phyloP scores from a whole-genome alignment of 768 basidiomycete genomes.

The Suillus decipiens region DNA sequence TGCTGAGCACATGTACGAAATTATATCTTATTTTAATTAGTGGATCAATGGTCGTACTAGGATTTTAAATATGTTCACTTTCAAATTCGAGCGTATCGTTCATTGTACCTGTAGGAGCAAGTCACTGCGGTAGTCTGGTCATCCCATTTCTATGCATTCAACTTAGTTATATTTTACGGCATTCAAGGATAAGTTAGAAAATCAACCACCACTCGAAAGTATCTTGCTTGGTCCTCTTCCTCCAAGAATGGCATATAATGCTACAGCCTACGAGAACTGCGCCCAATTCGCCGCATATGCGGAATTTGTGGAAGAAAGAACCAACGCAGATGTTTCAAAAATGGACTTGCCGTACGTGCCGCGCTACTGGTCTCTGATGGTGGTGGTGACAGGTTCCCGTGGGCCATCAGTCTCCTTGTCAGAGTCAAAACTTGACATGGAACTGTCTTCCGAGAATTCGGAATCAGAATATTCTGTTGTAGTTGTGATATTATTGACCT shows the following conservation, averaged over 20 bases:
- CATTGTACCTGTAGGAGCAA: neutral
- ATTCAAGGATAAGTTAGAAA: constrained; percentile 27
- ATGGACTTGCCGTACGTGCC: constrained; percentile 27
- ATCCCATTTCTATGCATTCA: too few species aligned
- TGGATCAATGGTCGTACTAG: neutral
- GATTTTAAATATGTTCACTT: neutral
- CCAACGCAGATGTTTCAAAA: constrained; percentile 23
- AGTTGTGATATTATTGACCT: too few species aligned
- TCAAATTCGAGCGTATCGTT: neutral
- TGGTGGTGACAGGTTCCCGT: too few species aligned
- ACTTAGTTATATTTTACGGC: neutral
- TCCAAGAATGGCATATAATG: constrained; percentile 45
- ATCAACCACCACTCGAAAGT: constrained; percentile 33
- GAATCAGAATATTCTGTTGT: too few species aligned
- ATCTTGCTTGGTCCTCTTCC: constrained; percentile 26
- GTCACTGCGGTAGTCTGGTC: neutral
- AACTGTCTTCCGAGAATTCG: too few species aligned
- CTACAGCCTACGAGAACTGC: constrained; percentile 23
- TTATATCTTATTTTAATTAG: neutral
- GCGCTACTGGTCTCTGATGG: too few species aligned
- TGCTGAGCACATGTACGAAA: neutral
- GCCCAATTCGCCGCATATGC: constrained; percentile 28
- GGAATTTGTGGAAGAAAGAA: constrained; percentile 30
- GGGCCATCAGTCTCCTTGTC: too few species aligned
- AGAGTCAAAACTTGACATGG: too few species aligned